Conservation (phyloP, 441 rosid species). For the Adansonia rubrostipa region DNA sequence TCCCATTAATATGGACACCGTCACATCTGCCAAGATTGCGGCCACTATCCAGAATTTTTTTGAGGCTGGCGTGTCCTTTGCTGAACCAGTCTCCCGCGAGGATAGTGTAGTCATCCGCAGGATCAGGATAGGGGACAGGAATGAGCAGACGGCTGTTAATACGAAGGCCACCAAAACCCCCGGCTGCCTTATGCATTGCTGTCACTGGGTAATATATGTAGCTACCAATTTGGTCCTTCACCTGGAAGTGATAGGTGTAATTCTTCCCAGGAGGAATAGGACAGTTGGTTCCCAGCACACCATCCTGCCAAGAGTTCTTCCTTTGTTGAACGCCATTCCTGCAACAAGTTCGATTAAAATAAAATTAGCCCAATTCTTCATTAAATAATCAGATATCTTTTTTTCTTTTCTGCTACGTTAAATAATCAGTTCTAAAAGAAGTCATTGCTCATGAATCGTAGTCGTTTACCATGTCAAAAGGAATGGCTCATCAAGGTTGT, state of each 20-base stretch:
- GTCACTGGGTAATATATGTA: slow-evolving; percentile 46
- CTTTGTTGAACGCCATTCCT: slow-evolving; percentile 73
- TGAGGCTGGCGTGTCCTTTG: slow-evolving; percentile 51
- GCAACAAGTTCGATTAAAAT: background rate
- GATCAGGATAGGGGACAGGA: slow-evolving; percentile 67
- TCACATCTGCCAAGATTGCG: slow-evolving; percentile 54
- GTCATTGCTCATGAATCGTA: no score
- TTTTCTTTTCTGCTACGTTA: no score
- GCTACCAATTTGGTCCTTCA: slow-evolving; percentile 80
- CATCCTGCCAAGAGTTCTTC: slow-evolving; percentile 78
- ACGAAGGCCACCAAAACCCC: slow-evolving; percentile 74
- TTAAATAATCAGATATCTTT: no score
- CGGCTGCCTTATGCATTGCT: slow-evolving; percentile 53
- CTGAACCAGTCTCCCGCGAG: slow-evolving; percentile 64
- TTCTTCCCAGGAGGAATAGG: slow-evolving; percentile 65
- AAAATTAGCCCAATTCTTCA: no score
- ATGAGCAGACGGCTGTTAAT: slow-evolving; percentile 66
- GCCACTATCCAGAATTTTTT: slow-evolving; percentile 56
- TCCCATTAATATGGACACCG: slow-evolving; percentile 72
- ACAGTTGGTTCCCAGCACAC: slow-evolving; percentile 61
- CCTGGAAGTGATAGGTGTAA: slow-evolving; percentile 66
- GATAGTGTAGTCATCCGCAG: slow-evolving; percentile 61
- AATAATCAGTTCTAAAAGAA: no score
- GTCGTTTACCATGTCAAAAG: background rate
- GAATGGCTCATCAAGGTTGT: background rate